These are phyloP conservation scores for Lithospermum erythrorhizon DNA, from an alignment of 257 asterid genomes.

Conservation along the genomic window DNA sequence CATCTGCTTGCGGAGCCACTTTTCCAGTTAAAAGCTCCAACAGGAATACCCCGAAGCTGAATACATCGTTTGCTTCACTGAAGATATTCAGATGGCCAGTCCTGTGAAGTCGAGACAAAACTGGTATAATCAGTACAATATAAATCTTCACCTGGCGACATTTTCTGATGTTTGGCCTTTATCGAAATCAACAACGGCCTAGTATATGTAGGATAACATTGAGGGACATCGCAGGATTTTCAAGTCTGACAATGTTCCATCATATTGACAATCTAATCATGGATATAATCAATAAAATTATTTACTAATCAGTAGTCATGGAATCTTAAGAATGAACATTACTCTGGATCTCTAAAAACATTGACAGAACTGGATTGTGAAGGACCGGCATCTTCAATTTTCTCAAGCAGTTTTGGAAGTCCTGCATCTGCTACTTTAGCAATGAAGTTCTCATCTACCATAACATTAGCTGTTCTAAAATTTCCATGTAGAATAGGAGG, in stretches of 20 bases:
- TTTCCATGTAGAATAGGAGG: conserved; percentile 48
- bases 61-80: conserved; percentile 39
- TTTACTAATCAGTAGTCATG: background rate
- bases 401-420: conserved; percentile 29
- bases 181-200: too few species aligned
- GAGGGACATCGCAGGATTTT: background rate
- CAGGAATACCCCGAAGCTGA: conserved; percentile 65
- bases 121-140: background rate
- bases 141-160: too few species aligned
- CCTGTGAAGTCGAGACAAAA: conserved; percentile 18
- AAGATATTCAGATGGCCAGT: conserved; percentile 15
- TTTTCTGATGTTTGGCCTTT: too few species aligned
- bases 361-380: conserved; percentile 30
- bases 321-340: conserved; percentile 8
- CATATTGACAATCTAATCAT: too few species aligned
- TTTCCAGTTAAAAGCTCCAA: conserved; percentile 58
- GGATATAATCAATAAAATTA: background rate
- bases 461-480: conserved; percentile 62
- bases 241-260: background rate
- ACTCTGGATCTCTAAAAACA: conserved; percentile 67
- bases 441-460: conserved; percentile 68
- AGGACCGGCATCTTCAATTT: conserved; percentile 34
- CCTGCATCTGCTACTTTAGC: conserved; percentile 77
- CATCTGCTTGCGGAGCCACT: conserved; percentile 31
- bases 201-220: too few species aligned